phyloP scores from a whole-genome alignment of 2,329 filamentous ascomycete genomes.

The Teratosphaeria destructans region DNA sequence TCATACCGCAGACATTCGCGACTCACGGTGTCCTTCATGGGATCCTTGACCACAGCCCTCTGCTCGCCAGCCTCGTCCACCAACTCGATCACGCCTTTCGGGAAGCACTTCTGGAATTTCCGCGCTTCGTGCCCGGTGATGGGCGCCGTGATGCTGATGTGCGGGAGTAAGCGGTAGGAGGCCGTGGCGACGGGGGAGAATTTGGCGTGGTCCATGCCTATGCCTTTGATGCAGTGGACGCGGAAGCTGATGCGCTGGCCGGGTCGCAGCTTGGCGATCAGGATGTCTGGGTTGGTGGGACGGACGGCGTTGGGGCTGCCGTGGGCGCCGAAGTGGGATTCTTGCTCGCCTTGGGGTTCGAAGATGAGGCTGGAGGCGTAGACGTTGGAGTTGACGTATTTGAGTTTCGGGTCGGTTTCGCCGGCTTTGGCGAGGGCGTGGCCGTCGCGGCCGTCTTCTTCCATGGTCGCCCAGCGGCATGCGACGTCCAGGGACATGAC shows the following conservation, averaged over 20 bases:
- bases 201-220: slow-evolving; percentile 90
- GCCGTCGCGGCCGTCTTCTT: slow-evolving; percentile 34
- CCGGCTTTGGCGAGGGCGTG: slow-evolving; percentile 48
- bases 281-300: slow-evolving; percentile 80
- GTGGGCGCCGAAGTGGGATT: slow-evolving; percentile 46
- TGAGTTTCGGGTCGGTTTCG: slow-evolving; percentile 71
- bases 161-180: slow-evolving; percentile 80
- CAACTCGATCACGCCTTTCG: slow-evolving; percentile 72
- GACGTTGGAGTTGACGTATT: slow-evolving; percentile 71
- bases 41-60: slow-evolving; percentile 77
- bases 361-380: slow-evolving; percentile 54
- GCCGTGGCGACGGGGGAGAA: slow-evolving; percentile 95
- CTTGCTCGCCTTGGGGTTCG: slow-evolving; percentile 60
- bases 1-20: slow-evolving; percentile 82
- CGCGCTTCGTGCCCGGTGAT: slow-evolving; percentile 78
- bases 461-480: slow-evolving; percentile 61
- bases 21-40: slow-evolving; percentile 92
- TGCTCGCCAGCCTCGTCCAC: slow-evolving; percentile 59
- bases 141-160: slow-evolving; percentile 71
- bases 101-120: slow-evolving; percentile 87
- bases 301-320: slow-evolving; percentile 51
- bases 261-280: slow-evolving; percentile 87
- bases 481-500: slow-evolving; percentile 65
- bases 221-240: slow-evolving; percentile 90
- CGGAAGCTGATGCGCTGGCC: slow-evolving; percentile 77